Conservation (phyloP, 257 asterid species). For the Solanum peruvianum region DNA sequence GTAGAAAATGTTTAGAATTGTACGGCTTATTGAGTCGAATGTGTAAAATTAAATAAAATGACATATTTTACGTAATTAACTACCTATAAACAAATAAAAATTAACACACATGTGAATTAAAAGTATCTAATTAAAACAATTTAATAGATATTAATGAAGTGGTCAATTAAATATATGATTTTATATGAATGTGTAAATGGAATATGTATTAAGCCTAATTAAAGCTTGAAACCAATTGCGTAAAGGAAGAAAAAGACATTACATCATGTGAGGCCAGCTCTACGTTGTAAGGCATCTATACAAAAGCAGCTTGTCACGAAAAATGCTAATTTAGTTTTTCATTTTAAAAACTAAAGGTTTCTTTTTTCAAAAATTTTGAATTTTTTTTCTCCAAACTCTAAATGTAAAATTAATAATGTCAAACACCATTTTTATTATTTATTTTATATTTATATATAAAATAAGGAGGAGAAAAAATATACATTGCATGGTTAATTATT, state of each 20-base stretch:
- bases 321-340: background rate
- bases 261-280: slow-evolving; percentile 59
- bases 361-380: background rate
- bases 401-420: too few relatives aligned
- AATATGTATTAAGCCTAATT: background rate
- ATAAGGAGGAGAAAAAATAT: background rate
- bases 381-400: too few relatives aligned
- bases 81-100: background rate
- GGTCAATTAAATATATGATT: background rate
- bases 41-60: background rate
- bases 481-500: background rate
- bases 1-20: too few relatives aligned
- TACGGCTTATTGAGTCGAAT: too few relatives aligned
- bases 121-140: background rate
- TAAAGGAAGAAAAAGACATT: background rate
- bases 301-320: slow-evolving; percentile 27
- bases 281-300: slow-evolving; percentile 21
- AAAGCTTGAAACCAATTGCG: background rate
- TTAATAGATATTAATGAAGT: too few relatives aligned
- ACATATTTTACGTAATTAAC: too few relatives aligned
- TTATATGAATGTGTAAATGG: background rate
- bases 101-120: background rate
- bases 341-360: background rate
- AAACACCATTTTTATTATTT: too few relatives aligned
- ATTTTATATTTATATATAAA: too few relatives aligned